phyloP scores from a whole-genome alignment of 345 rosid species.

The Gynandropsis gynandra region DNA sequence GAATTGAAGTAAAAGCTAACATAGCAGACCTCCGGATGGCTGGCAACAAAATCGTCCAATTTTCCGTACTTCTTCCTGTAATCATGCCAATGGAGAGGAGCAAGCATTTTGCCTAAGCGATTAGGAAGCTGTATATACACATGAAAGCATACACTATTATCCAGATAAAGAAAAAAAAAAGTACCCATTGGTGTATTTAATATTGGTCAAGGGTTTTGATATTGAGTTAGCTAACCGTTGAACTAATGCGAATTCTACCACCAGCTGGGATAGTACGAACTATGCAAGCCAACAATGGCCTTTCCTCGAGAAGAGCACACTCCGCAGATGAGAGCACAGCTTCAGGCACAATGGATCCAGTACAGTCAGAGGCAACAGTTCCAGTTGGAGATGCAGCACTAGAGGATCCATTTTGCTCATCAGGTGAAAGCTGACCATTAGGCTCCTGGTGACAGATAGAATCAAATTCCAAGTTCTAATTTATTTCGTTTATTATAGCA shows the following conservation, averaged over 20 bases:
- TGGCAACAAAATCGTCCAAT: constrained; percentile 87
- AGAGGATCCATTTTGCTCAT: constrained; percentile 45
- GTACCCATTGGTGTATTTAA: constrained; percentile 1
- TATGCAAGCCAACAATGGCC: constrained; percentile 77
- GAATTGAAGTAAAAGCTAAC: too few species aligned
- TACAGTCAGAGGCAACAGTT: constrained; percentile 26
- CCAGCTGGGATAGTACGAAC: constrained; percentile 96
- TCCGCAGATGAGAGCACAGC: constrained; percentile 37
- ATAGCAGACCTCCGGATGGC: constrained; percentile 71
- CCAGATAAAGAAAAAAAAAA: constrained; percentile 4
- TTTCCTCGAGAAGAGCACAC: constrained; percentile 60
- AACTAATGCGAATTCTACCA: constrained; percentile 76
- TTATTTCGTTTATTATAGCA: too few species aligned
- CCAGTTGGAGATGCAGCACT: constrained; percentile 32
- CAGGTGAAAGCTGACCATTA: constrained; percentile 39
- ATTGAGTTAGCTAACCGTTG: constrained; percentile 46
- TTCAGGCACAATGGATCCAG: constrained; percentile 34
- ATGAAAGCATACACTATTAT: constrained; percentile 5
- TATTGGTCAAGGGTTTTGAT: background rate
- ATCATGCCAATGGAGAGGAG: constrained; percentile 96
- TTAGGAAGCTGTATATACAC: constrained; percentile 62
- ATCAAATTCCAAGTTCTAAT: constrained; percentile 10
- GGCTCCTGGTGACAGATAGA: constrained; percentile 42
- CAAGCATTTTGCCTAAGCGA: constrained; percentile 94
- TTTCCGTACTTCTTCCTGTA: constrained; percentile 84